Evolutionary conservation across 192 early-diverging fungal genomes (phyloP), one percentile per base, ranked within the genome.

Genomic region (Blastocladiella britannica): DNA sequence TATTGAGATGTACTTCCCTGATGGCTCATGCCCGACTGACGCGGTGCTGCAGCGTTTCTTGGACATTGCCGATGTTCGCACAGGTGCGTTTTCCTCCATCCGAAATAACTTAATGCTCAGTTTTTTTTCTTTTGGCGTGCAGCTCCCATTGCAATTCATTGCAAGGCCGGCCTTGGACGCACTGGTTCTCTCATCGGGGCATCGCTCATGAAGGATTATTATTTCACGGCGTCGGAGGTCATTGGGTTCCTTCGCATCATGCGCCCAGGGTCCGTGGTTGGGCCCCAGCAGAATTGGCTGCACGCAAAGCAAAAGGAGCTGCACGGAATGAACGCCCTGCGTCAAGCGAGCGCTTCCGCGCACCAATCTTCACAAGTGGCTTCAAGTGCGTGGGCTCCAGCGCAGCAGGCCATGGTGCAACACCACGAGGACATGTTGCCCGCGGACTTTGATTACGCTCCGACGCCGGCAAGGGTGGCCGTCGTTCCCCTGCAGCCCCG

Each of bases 261-360:
- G 60, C 60, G 83, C 12, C 83, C 83, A 1, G 83, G 83, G 0
- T 72, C 72, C 29, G 82, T 85, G 1, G 80, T 85, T 0, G 83
- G 83, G 1, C 83, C 80, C 5, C 83, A 85, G 58, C 83, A 85
- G 68, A 85, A 85, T 63, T 85, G 75, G 58, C 60, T 85, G 12
- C 37, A 47, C 37, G 37, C 37, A 9, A 47, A 47, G 37, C 37
- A 47, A 6, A 47, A 47, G 15, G 37, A 47, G 37, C n/a, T 47
- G 3, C 37, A 47, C 37, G 15, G 37, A 2, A 47, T 47, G 37
- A n/a, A n/a, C n/a, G n/a, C n/a, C n/a, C n/a, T n/a, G n/a, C n/a
- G n/a, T n/a, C n/a, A n/a, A n/a, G n/a, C n/a, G n/a, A n/a, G n/a
- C n/a, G n/a, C n/a, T n/a, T n/a, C n/a, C n/a, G n/a, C n/a, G n/a